Conservation (phyloP, 768 basidiomycete species). For the Amanita phalloides region DNA sequence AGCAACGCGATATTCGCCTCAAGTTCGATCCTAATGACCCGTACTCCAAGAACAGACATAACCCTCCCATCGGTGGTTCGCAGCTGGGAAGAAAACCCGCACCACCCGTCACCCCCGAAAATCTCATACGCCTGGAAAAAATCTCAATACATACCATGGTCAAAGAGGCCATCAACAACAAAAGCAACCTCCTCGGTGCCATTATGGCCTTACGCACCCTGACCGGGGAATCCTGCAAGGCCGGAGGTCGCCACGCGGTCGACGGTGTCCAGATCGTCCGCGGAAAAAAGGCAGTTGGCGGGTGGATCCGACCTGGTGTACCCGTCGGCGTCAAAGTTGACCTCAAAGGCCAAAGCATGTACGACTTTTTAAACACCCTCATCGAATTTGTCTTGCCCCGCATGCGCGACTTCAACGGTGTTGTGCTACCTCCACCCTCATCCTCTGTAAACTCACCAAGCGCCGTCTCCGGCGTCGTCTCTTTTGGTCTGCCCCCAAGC, state of each 20-base stretch:
- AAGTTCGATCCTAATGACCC: conserved; percentile 71
- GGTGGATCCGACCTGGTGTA: conserved; percentile 77
- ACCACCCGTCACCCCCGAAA: conserved; percentile 54
- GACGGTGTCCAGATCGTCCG: conserved; percentile 73
- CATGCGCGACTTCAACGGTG: conserved; percentile 79
- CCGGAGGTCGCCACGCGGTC: conserved; percentile 58
- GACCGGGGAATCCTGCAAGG: conserved; percentile 69
- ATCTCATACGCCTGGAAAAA: conserved; percentile 67
- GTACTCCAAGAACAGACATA: conserved; percentile 69
- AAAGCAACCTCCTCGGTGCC: conserved; percentile 66
- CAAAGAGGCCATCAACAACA: conserved; percentile 67
- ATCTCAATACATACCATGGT: conserved; percentile 83
- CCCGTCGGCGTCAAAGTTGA: conserved; percentile 88
- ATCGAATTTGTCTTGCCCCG: conserved; percentile 94
- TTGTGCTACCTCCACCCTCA: conserved; percentile 67
- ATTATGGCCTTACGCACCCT: conserved; percentile 84
- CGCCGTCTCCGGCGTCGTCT: conserved; percentile 79
- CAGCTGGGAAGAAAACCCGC: conserved; percentile 57
- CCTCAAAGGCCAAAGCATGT: conserved; percentile 87
- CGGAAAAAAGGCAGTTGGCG: conserved; percentile 58
- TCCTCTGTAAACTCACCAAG: conserved; percentile 63
- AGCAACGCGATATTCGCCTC: conserved; percentile 49
- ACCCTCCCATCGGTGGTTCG: conserved; percentile 65
- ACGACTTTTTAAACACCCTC: conserved; percentile 81
- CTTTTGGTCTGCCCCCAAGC: conserved; percentile 73